Base-by-base conservation (phyloP, 2,329 filamentous ascomycete genomes). In the Neospermospora avenae region DNA sequence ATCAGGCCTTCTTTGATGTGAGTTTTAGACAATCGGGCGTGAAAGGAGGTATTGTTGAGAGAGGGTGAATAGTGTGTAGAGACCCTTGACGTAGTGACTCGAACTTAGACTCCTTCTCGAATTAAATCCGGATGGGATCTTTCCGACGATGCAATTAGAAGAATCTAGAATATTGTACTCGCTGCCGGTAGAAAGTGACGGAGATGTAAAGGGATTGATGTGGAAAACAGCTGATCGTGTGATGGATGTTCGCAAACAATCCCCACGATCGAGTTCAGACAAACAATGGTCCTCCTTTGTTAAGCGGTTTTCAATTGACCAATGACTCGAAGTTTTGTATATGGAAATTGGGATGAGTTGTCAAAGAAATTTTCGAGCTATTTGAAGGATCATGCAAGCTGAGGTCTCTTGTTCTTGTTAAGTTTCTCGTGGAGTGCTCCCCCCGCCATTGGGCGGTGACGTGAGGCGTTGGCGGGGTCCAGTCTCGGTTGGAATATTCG, bases 221-320 rank as follows among this genome's bases (percentile, higher is more conserved):
- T 37, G 13, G 48, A 25, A 42, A 64, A 65, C 62, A 65, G 64
- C 64, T 67, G 64, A 66, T 66, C 62, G 55, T 63, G 62, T 64
- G 65, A 58, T 60, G 58, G 53, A 31, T 46, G 45, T 55, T 63
- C 51, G 22, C 52, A 44, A 52, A 42, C 58, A 34, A 45, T 16
- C n/a, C 24, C 51, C 34, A 6, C 14, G 5, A 14, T 54, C 20
- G 49, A 25, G 31, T 13, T 18, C 10, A 53, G 58, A n/a, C 45
- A 41, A 46, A 61, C 44, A 55, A 57, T 49, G 22, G 51, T 48
- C 22, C 39, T 51, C 28, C 31, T 61, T 59, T 55, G 39, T 51
- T 18, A 31, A 25, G 14, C 22, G 28, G 16, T 35, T 8, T 34
- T 54, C 59, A 64, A 66, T 66, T 66, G 62, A 55, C 64, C 63